Evolutionary conservation across 768 basidiomycete species (phyloP), one percentile per base, ranked within the genome.

Genomic region (Hygrocybe punicea): DNA sequence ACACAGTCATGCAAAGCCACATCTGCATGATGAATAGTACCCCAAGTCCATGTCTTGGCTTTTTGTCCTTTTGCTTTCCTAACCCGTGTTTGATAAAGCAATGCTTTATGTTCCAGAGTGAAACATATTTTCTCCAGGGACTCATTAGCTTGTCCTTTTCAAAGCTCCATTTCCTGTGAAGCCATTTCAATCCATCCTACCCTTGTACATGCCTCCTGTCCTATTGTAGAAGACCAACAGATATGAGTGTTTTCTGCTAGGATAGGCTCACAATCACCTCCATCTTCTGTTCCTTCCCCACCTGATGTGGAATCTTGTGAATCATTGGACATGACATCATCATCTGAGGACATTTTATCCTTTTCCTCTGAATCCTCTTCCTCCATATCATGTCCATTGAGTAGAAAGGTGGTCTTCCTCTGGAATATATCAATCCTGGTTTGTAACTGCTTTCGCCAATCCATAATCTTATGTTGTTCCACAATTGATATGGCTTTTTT

Each of bases 61-160:
- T 29, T 29, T 29, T 29, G 29, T 29, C 25, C 37, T 11, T 24
- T 14, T 16, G 57, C 51, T 17, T 33, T n/a, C 6, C 24, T 35
- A 45, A 58, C 24, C 21, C 46, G 23, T n/a, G 19, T 24, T 33
- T 39, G 2, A 25, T 13, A 53, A 7, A 16, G 14, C 10, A 60
- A 25, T 6, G 62, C 50, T 36, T 62, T 64, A 21, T 64, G 23
- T 1, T 52, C 55, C 3, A 63, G 37, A 6, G 54, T 39, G 4
- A 53, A 10, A 11, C 54, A 3, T 8, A 64, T 17, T 1, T 39
- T 42, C 1, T 65, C 51, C 8, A 65, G 55, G 10, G 56, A 45
- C 33, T 65, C 62, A 51, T 65, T 65, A 8, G 62, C 63, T n/a
- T 63, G 57, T 3, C 56, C 55, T 42, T 56, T 34, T 2, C 37